phyloP scores from a whole-genome alignment of 345 rosid genomes.

The Lumnitzera littorea region DNA sequence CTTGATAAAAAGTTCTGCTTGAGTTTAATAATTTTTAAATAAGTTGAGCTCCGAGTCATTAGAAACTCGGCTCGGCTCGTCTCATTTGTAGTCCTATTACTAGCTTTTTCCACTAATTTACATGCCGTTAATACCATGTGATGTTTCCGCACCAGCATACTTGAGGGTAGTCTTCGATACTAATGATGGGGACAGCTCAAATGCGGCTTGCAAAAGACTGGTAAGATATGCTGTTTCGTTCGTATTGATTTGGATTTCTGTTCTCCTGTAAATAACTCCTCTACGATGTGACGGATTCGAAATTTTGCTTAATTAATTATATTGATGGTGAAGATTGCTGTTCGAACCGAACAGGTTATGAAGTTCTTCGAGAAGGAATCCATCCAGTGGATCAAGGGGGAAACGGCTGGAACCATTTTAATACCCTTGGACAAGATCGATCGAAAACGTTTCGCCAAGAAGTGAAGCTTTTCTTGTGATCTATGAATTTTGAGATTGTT shows the following conservation, averaged over 20 bases:
- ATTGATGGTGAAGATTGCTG: not conserved
- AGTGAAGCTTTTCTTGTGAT: constrained; percentile 9
- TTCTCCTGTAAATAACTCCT: not conserved
- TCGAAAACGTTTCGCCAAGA: constrained; percentile 33
- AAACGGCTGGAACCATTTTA: constrained; percentile 23
- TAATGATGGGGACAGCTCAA: constrained; percentile 23
- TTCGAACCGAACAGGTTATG: constrained; percentile 24
- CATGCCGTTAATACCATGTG: not conserved
- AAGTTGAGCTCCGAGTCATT: not conserved
- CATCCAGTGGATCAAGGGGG: constrained; percentile 37
- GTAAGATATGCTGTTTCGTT: constrained; percentile 20
- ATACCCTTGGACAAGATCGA: constrained; percentile 34
- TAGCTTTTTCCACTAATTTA: not conserved
- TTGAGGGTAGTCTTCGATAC: constrained; percentile 42
- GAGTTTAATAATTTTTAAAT: too few species aligned
- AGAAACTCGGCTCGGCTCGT: too few species aligned
- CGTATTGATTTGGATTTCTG: not conserved
- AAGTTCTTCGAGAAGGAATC: constrained; percentile 47
- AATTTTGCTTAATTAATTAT: not conserved
- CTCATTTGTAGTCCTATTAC: too few species aligned
- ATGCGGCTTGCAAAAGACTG: constrained; percentile 39
- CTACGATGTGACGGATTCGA: too few species aligned
- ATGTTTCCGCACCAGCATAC: constrained; percentile 26
- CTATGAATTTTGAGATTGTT: too few species aligned
- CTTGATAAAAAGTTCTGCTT: too few species aligned